Evolutionary conservation across 805 yeast species (phyloP), one percentile per base, ranked within the genome.

Genomic region (Pichia kluyveri): DNA sequence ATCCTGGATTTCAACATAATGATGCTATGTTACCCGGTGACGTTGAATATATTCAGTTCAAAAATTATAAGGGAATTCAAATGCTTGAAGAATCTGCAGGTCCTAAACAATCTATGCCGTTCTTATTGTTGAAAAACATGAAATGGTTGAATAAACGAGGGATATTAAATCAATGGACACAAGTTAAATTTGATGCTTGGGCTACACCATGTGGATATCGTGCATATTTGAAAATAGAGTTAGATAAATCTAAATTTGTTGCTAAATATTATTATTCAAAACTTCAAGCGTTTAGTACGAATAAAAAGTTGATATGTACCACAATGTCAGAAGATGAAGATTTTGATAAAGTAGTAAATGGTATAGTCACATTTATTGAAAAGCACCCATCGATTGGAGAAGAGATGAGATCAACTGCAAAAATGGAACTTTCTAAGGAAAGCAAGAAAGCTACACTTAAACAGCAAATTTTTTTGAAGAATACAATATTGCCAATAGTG

Each of bases 21-120:
- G 52, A 54, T 37, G 42, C 40, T 10, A 32, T 39, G 18, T 43
- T 54, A 40, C 58, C 58, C 1, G 57, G 54, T 6, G 60, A 56
- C 7, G 32, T 61, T 30, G 55, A 55, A 3, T 64, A 60, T 41
- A 52, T 63, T 30, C 66, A 63, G 34, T 52, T 60, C 38, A 56
- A 56, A n/a, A 60, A 55, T 28, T 54, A 54, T 43, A 63, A 60
- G 42, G 65, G 65, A 1, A 57, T 56, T 8, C 61, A 62, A 12
- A 41, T 63, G 27, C 41, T 62, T 19, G 45, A 34, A 44, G 53
- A 38, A 44, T 47, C 37, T 27, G 42, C 39, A 43, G 44, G 39
- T 27, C 40, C 49, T 5, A 51, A 51, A 8, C 54, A 57, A 40
- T 39, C 54, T 2, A 37, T 44, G 10, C 43, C 38, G 3, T 45